phyloP scores from a whole-genome alignment of 2,329 filamentous ascomycete species.

The Sordariomycetes sp. region DNA sequence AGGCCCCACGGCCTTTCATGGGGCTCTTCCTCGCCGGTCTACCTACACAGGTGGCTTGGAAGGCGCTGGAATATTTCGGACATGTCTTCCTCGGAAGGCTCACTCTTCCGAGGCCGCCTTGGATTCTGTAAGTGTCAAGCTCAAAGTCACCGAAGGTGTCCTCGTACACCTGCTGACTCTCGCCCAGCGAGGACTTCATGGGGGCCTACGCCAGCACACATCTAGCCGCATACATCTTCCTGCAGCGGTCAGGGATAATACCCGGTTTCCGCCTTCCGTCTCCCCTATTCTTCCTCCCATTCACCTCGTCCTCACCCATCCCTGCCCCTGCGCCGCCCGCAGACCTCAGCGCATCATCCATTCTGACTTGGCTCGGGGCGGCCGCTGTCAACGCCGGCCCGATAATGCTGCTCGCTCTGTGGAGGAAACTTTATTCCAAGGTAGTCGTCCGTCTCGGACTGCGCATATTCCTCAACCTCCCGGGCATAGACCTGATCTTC shows the following conservation, averaged over 20 bases:
- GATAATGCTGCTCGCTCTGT: slow-evolving; percentile 30
- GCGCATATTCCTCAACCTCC: slow-evolving; percentile 16
- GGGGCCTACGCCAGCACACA: slow-evolving; percentile 30
- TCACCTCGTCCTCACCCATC: slow-evolving; percentile 36
- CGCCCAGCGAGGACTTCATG: background rate
- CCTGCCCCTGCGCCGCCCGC: slow-evolving; percentile 26
- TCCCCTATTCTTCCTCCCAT: slow-evolving; percentile 39
- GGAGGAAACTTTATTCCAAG: slow-evolving; percentile 16
- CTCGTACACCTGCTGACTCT: background rate
- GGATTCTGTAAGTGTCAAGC: background rate
- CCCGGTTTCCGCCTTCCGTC: slow-evolving; percentile 26
- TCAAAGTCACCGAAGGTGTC: background rate
- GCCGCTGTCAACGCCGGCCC: slow-evolving; percentile 29
- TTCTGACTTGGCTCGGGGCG: slow-evolving; percentile 28
- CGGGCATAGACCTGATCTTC: slow-evolving; percentile 7
- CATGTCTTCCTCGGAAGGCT: slow-evolving; percentile 6
- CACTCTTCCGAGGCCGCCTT: background rate
- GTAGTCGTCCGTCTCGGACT: slow-evolving; percentile 12
- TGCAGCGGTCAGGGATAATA: slow-evolving; percentile 37
- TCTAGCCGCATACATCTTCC: slow-evolving; percentile 34
- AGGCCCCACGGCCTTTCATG: slow-evolving; percentile 17
- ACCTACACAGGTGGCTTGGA: slow-evolving; percentile 21
- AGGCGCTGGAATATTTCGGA: slow-evolving; percentile 7
- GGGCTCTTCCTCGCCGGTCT: slow-evolving; percentile 23
- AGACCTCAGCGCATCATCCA: slow-evolving; percentile 20